Base-by-base conservation (phyloP, 345 rosid species). In the Conringia planisiliqua region DNA sequence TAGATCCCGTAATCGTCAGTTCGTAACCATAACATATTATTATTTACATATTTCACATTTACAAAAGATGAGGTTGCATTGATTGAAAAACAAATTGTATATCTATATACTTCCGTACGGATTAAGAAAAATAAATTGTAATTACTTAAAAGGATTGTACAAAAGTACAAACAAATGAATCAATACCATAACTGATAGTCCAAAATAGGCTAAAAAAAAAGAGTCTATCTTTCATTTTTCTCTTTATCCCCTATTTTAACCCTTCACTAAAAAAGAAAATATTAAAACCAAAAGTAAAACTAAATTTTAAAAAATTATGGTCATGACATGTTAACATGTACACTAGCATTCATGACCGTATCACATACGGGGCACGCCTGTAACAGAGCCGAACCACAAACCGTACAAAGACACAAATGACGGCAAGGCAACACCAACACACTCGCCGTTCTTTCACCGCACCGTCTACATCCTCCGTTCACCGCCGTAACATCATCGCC, bases 361-460 rank as follows among this genome's bases (percentile, higher is more conserved):
- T 84, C 59, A 66, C 93, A 88, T 6, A 79, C 83, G 60, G 88
- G 90, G 69, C 86, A 83, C 42, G 79, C 67, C 16, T 81, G 83
- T 33, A 73, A 75, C 58, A 81, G 44, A 61, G 66, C 77, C 82
- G 88, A 87, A 68, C 92, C 90, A 75, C 96, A 85, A 26, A 81
- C 71, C 50, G 94, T 59, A 78, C 96, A 90, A 38, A 92, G 77
- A 85, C 98, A 88, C 44, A 92, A 84, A 78, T 92, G 98, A 73
- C 95, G 81, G 75, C 98, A 92, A 50, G 98, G 96, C 75, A 92
- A 67, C 78, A 92, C 72, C 91, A 92, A 47, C 70, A 92, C 98
- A 56, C 89, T 79, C 22, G 92, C 74, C 39, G 82, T 91, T 68
- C 64, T 73, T 64, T 82, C 84, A 72, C 94, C 87, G 71, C 98